Evolutionary conservation across 2,329 filamentous ascomycete genomes (phyloP).

Genomic region (Cladobotryum mycophilum): DNA sequence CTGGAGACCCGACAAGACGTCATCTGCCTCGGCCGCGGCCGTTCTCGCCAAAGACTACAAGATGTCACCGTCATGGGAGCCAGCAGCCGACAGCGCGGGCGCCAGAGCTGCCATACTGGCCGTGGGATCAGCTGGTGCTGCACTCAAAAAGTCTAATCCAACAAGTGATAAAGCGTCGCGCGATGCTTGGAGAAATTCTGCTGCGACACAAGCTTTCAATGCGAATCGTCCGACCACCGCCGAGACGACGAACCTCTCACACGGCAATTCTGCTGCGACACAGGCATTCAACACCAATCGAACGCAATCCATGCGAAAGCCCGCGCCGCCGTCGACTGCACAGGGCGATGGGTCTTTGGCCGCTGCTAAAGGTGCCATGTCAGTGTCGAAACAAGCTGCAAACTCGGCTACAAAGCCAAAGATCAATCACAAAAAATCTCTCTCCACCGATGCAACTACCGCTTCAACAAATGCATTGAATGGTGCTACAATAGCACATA

Average conservation of each 20-base stretch:
- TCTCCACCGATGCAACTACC: conserved; percentile 30
- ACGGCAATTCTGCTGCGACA: conserved; percentile 25
- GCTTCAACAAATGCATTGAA: conserved; percentile 62
- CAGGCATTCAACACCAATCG: conserved; percentile 33
- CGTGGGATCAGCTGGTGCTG: conserved; percentile 30
- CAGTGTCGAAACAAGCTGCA: conserved; percentile 51
- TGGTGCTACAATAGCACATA: conserved; percentile 64
- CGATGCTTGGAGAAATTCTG: conserved; percentile 55
- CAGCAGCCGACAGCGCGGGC: conserved; percentile 57
- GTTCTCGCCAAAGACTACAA: conserved; percentile 37
- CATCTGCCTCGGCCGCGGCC: conserved; percentile 44
- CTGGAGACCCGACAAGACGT: conserved; percentile 57
- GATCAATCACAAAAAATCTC: conserved; percentile 6
- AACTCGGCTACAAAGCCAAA: conserved; percentile 49
- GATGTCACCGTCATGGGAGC: conserved; percentile 51
- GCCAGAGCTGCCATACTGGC: conserved; percentile 71
- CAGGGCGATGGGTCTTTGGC: conserved; percentile 60
- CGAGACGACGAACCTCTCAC: conserved; percentile 15
- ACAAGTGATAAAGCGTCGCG: conserved; percentile 16
- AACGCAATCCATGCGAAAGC: conserved; percentile 21
- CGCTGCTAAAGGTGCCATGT: conserved; percentile 73
- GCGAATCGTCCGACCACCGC: conserved; percentile 17
- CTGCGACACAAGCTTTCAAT: conserved; percentile 62
- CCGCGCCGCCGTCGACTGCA: conserved; percentile 25
- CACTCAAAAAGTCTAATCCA: conserved; percentile 20